Evolutionary conservation across 176 grass and related monocot genomes (phyloP), one percentile per base, ranked within the genome.

Genomic region (Thalia dealbata): DNA sequence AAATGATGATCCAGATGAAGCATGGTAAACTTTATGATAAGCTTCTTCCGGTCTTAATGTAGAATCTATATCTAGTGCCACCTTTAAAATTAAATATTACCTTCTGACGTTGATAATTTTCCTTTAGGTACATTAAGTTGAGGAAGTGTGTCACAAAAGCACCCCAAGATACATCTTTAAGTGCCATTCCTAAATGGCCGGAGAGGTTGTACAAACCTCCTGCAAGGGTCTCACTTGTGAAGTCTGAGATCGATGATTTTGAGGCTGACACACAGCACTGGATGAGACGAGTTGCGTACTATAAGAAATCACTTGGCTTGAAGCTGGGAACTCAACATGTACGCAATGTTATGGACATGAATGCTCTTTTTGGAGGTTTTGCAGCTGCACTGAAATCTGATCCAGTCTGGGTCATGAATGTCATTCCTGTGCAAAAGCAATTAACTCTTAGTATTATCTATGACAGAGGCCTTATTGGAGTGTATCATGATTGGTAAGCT

Each of bases 401-500:
- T 61, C 82, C 83, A 82, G 83, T 93, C 43, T 97, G 95, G 90
- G 81, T 97, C 67, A 91, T 97, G 95, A 93, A 97, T 83, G 90
- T 97, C 79, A 76, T 97, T 86, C 90, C 87, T 80, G 74, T 78
- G 76, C 54, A 54, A 70, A 96, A 90, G 60, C 90, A 79, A 1
- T 76, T 88, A 27, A 93, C 90, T 59, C 87, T 97, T 50, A 85
- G 78, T 44, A 70, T 88, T 76, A 88, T 92, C 71, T 97, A 86
- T 81, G 95, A 93, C 30, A 88, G 90, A 81, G 87, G 95, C 14
- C 81, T 92, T 56, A 86, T 93, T 85, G 95, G 95, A 54, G 83
- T 97, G 51, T 97, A 97, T 78, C 95, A 97, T 73, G 90, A 97
- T 50, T 93, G 95, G 95, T 92, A 80, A 71, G 82, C 16, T 19